Percentiles rank a stretch among this genome's conserved stretches.
phyloP scores from a whole-genome alignment of 2,329 filamentous ascomycete genomes.

The Calonectria crousiana region DNA sequence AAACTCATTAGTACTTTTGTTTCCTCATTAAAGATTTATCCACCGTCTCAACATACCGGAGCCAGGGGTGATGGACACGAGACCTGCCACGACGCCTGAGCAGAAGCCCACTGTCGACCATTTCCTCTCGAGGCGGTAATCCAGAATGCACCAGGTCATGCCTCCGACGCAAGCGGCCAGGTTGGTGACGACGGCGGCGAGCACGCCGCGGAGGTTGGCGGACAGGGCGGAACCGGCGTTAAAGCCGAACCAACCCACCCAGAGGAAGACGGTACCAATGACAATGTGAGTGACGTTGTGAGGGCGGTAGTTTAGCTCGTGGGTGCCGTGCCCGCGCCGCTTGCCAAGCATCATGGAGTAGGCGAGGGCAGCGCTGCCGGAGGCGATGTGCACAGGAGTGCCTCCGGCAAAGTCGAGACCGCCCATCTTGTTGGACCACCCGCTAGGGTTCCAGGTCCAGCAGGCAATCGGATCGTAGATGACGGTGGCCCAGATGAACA shows the following conservation, averaged over 20 bases:
- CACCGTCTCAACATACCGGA: constrained; percentile 67
- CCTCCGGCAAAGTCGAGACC: constrained; percentile 91
- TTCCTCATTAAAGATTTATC: neutral
- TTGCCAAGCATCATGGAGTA: constrained; percentile 95
- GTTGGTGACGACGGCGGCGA: constrained; percentile 90
- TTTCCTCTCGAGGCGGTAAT: constrained; percentile 89
- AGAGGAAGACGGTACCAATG: constrained; percentile 92
- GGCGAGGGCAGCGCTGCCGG: constrained; percentile 84
- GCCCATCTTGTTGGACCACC: constrained; percentile 84
- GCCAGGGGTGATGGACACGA: constrained; percentile 90
- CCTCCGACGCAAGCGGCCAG: constrained; percentile 86
- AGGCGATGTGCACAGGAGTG: constrained; percentile 90
- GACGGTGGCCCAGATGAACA: constrained; percentile 91
- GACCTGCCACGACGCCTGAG: constrained; percentile 87
- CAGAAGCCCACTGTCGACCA: constrained; percentile 96
- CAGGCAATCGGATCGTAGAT: constrained; percentile 95
- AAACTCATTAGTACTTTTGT: constrained; percentile 29
- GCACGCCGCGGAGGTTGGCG: constrained; percentile 86
- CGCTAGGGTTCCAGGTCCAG: constrained; percentile 91
- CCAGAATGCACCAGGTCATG: constrained; percentile 89
- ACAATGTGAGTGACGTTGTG: constrained; percentile 96
- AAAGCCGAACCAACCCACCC: constrained; percentile 97
- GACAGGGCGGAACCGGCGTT: constrained; percentile 87
- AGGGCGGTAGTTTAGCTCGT: constrained; percentile 90
- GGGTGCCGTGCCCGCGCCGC: constrained; percentile 84